Base-by-base conservation (phyloP, 768 basidiomycete genomes). In the Podaxis pistillaris region DNA sequence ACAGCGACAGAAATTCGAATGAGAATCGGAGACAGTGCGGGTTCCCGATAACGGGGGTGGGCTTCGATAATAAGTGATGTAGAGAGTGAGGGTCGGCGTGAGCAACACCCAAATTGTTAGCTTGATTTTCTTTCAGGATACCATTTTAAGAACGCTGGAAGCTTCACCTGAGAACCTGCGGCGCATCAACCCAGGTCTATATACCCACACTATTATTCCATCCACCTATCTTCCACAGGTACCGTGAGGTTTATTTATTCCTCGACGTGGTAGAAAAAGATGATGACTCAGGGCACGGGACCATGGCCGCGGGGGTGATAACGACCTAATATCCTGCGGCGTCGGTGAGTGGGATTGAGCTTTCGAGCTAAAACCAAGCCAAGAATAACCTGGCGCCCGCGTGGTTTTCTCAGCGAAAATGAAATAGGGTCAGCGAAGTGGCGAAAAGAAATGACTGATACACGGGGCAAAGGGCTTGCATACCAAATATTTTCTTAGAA, bases 1-100 rank as follows among this genome's bases (percentile, higher is more conserved):
- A 66, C 60, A 64, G 60, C 17, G 54, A 40, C 40, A 51, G 64
- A 68, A 67, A 49, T 69, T 67, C 68, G 65, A 64, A 28, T 17
- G 11, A 60, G 59, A 60, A 60, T 17, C 61, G 64, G 64, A 37
- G 61, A 61, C 46, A 65, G 52, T 24, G 64, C 64, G 64, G 64
- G 15, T n/a, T 28, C 38, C 64, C 60, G 64, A 65, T 65, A 62
- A 62, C 54, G 64, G 60, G 54, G 46, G 24, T 4, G 33, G 30
- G 40, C 65, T 63, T 63, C 62, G 33, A 26, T 59, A 19, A 51
- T 51, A 38, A 26, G 30, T 61, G 26, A 52, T 28, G 28, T 22
- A 24, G 33, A 44, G 30, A 44, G 47, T 56, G 60, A 57, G 60
- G 64, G 60, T 57, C 61, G 57, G 60, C 19, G 41, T 13, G 28